phyloP scores from a whole-genome alignment of 2,329 filamentous ascomycete genomes.

The Berkeleyomyces rouxiae region DNA sequence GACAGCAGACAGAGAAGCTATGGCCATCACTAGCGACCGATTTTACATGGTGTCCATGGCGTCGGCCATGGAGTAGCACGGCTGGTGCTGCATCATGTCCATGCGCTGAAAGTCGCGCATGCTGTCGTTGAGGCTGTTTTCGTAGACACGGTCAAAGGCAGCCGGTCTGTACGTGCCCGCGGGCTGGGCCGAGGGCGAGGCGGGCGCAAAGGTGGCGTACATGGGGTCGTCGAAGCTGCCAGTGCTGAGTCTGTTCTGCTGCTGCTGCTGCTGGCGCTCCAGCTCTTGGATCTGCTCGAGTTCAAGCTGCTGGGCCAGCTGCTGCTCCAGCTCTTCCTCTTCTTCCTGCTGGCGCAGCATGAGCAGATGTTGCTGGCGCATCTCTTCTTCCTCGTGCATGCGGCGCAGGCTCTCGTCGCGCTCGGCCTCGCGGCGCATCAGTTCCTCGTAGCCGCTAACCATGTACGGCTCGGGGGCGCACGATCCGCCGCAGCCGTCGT shows the following conservation, averaged over 20 bases:
- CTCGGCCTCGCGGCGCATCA: constrained; percentile 48
- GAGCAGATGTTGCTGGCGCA: background rate
- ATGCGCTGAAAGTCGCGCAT: constrained; percentile 4
- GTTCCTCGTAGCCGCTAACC: constrained; percentile 58
- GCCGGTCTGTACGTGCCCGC: constrained; percentile 14
- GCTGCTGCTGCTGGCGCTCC: constrained; percentile 22
- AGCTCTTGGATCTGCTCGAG: constrained; percentile 15
- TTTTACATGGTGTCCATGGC: constrained; percentile 6
- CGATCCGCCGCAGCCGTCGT: constrained; percentile 22
- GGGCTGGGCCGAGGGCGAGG: background rate
- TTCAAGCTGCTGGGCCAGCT: background rate
- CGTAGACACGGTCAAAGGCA: constrained; percentile 11
- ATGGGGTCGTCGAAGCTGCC: background rate
- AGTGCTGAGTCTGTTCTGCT: constrained; percentile 2
- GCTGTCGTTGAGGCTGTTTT: background rate
- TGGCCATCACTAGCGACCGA: background rate
- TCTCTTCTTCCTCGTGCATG: constrained; percentile 6
- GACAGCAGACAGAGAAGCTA: background rate
- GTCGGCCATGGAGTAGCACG: background rate
- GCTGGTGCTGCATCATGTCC: constrained; percentile 5
- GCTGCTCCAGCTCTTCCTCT: constrained; percentile 22
- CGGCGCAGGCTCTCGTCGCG: constrained; percentile 5
- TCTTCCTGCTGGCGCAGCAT: constrained; percentile 15
- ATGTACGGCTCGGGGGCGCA: constrained; percentile 65
- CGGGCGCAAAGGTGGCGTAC: constrained; percentile 28